Conservation (phyloP, 2,329 filamentous ascomycete genomes). For the Colletotrichum horii region DNA sequence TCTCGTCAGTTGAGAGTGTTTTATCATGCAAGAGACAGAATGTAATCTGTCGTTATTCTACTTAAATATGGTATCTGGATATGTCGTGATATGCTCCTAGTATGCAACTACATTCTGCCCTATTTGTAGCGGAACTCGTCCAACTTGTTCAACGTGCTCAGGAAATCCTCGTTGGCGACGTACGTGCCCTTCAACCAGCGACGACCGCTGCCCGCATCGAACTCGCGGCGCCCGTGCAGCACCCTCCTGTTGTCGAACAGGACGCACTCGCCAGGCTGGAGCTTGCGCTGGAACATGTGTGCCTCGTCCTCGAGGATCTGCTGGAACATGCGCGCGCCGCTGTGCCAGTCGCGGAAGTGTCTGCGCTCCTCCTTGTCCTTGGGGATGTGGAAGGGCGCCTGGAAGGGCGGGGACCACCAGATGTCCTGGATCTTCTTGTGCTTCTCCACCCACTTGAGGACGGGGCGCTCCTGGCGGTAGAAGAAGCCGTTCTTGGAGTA, state of each 20-base stretch:
- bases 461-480: slow-evolving; percentile 64
- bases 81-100: background rate
- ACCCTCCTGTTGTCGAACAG: slow-evolving; percentile 90
- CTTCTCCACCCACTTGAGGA: slow-evolving; percentile 35
- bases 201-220: slow-evolving; percentile 70
- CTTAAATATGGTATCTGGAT: background rate
- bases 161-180: slow-evolving; percentile 61
- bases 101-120: background rate
- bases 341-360: slow-evolving; percentile 44
- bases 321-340: slow-evolving; percentile 61
- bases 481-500: slow-evolving; percentile 71
- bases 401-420: slow-evolving; percentile 82
- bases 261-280: slow-evolving; percentile 84
- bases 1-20: background rate
- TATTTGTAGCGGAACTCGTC: background rate
- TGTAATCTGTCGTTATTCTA: background rate
- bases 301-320: slow-evolving; percentile 58
- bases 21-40: background rate
- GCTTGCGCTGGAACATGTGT: slow-evolving; percentile 72
- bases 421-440: slow-evolving; percentile 30
- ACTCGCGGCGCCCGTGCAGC: slow-evolving; percentile 82
- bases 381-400: slow-evolving; percentile 55
- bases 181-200: slow-evolving; percentile 90
- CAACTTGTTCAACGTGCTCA: slow-evolving; percentile 29
- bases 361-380: background rate